A percentile compares a stretch with the other conserved stretches of the same genome.
phyloP scores from a whole-genome alignment of 768 basidiomycete species.

The Hebeloma cylindrosporum region DNA sequence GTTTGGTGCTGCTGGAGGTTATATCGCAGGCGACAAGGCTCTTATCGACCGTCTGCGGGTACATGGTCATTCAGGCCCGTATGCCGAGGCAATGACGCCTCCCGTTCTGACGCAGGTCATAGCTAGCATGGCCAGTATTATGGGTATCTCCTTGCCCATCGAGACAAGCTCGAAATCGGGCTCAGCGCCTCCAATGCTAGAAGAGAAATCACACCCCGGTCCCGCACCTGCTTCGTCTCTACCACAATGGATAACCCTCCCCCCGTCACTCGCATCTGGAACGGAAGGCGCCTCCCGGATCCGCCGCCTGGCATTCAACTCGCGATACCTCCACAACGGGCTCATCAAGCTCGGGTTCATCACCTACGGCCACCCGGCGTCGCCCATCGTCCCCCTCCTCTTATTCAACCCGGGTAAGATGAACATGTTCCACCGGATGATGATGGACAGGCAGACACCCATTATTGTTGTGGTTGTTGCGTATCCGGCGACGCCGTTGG shows the following conservation, averaged over 20 bases:
- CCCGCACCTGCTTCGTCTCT: conserved; percentile 64
- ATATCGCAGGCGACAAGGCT: conserved; percentile 81
- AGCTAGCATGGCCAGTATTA: conserved; percentile 94
- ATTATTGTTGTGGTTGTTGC: conserved; percentile 89
- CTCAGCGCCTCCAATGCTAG: conserved; percentile 30
- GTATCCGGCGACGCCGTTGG: conserved; percentile 88
- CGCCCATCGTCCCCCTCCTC: conserved; percentile 91
- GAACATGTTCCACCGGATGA: conserved; percentile 86
- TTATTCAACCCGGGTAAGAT: conserved; percentile 95
- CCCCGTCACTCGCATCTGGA: conserved; percentile 73
- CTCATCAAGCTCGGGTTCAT: conserved; percentile 94
- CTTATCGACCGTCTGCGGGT: conserved; percentile 83
- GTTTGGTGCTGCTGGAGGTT: conserved; percentile 92
- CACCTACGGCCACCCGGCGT: conserved; percentile 87
- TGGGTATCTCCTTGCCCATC: conserved; percentile 89
- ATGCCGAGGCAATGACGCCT: conserved; percentile 90
- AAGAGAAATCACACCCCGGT: conserved; percentile 56
- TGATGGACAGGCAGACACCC: conserved; percentile 76
- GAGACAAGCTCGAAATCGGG: no score
- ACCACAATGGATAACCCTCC: conserved; percentile 79
- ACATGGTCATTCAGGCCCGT: conserved; percentile 76
- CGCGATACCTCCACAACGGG: conserved; percentile 87
- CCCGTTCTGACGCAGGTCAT: conserved; percentile 89
- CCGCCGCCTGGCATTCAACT: conserved; percentile 91
- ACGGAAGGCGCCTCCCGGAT: conserved; percentile 81